Evolutionary conservation across 257 asterid species (phyloP), one percentile per base, ranked within the genome.

Genomic region (Ehretia macrophylla): DNA sequence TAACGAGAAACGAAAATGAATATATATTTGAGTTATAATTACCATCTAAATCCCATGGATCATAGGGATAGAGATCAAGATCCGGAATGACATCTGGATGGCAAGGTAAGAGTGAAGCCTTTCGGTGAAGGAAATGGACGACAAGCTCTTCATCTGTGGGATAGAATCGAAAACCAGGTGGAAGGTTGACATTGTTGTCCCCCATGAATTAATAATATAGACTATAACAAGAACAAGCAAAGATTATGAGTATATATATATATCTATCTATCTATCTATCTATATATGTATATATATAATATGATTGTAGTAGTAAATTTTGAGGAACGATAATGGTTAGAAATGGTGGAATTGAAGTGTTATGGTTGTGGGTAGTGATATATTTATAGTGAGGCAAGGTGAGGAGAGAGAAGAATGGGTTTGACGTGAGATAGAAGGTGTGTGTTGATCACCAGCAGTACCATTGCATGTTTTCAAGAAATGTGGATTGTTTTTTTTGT

Each of bases 31-130:
- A 42, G 47, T 10, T 11, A 20, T 1, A 32, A 10, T 11, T 76
- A 92, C 99, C 99, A 46, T 86, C 73, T 32, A 93, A 71, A 64
- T 89, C 92, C 99, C 99, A 93, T 11, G 99, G 99, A 62, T 93
- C 97, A 50, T 85, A 83, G 23, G 99, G 97, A 73, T 74, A 75
- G 47, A 93, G 95, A 37, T 86, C 95, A 52, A 93, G 99, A 68
- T 93, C 99, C 1, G 99, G 99, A 81, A 93, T 93, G 77, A 93
- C 79, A 14, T 93, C 95, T 0, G 97, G 97, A 59, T 89, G 86
- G 75, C 89, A 89, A 14, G 99, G 99, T 0, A 88, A 69, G 51
- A 81, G 87, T 21, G 87, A 72, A 16, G 83, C 89, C 69, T 81
- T 92, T 4, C 99, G 92, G 32, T 86, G 95, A 72, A 93, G 99